Evolutionary conservation across 306 rosid species (phyloP), one percentile per base, ranked within the genome.

Genomic region (Vicia faba): DNA sequence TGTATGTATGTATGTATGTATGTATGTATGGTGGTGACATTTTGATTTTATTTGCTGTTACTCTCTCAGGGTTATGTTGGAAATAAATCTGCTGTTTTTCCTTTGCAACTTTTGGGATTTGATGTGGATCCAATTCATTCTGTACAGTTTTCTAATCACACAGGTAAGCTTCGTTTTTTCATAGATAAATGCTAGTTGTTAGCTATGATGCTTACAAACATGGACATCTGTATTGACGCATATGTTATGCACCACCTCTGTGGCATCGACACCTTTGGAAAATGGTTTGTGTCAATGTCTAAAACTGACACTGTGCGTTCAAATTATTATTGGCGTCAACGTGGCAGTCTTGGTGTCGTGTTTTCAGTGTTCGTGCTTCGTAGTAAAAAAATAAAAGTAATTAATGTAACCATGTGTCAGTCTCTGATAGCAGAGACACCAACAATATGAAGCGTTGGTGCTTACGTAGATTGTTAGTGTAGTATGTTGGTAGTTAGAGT

Each of bases 121-220:
- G 96, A 89, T 72, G 96, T 89, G 75, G 96, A 89, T 84, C 91
- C 96, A 64, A 89, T 89, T 57, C 80, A 87, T 78, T 89, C 96
- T 26, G 95, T 89, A 74, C 95, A 89, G 81, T 89, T 89, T 87
- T 89, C 96, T 7, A 89, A 89, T 73, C 95, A 89, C 91, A 89
- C 91, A 82, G 96, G 96, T 83, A 87, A 83, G 91, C 75, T 78
- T 83, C 38, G 79, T 75, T 62, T 54, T 7, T 13, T 0, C 2
- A 55, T 7, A 28, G 6, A 26, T 10, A 55, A 55, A 26, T 26
- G 35, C 3, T 53, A 25, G 35, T 26, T 4, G 58, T 19, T 51
- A 10, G 58, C 3, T 44, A 44, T 44, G 50, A 44, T n/a, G 50
- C 3, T 5, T 25, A 25, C 38, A 7, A 7, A 33, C 9, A 33